A percentile compares a stretch with the other conserved stretches of the same genome.
These are phyloP conservation scores for Fraxinus floribunda DNA, from an alignment of 305 asterid species.

Conservation along the genomic window DNA sequence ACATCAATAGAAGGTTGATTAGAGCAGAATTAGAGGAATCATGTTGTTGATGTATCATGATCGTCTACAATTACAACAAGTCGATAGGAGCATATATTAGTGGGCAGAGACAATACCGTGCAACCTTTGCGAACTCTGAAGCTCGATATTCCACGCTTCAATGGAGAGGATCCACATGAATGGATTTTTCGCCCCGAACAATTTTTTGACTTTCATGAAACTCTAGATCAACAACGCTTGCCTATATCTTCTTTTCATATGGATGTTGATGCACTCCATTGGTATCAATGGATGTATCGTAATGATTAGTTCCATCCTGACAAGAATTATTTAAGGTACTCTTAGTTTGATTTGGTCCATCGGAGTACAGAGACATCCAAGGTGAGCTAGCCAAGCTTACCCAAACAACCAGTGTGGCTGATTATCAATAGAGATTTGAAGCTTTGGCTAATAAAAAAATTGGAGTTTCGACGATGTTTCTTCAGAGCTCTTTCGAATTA, in stretches of 20 bases:
- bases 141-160: background rate
- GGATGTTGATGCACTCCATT: background rate
- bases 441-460: background rate
- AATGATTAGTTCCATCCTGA: background rate
- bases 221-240: background rate
- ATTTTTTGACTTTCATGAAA: background rate
- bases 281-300: slow-evolving; percentile 2
- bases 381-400: background rate
- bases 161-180: background rate
- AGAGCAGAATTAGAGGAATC: no score
- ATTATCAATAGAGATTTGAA: background rate
- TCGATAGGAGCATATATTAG: no score
- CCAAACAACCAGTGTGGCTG: background rate
- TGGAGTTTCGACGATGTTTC: background rate
- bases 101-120: no score
- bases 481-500: background rate
- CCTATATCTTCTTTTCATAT: background rate
- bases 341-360: background rate
- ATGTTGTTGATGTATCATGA: no score
- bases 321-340: background rate
- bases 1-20: background rate
- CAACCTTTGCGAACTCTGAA: background rate
- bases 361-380: background rate
- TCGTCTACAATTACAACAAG: no score
- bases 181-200: background rate